phyloP scores from a whole-genome alignment of 2,329 filamentous ascomycete species.

The Nemania serpens region DNA sequence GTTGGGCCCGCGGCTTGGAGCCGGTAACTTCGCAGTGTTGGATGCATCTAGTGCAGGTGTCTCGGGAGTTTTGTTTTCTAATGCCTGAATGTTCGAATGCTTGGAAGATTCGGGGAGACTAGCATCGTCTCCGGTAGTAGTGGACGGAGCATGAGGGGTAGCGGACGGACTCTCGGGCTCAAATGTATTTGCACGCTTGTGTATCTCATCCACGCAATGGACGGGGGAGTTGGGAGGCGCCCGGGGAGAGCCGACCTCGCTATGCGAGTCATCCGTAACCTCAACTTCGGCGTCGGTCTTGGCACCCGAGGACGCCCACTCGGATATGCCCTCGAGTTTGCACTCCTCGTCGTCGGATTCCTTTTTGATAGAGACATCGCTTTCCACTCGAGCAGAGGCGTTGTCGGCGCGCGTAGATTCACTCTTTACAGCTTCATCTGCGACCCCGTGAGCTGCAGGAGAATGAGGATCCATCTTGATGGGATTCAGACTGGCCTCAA shows the following conservation, averaged over 20 bases:
- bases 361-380: not conserved
- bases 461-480: too few relatives aligned
- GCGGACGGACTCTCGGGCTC: too few relatives aligned
- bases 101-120: too few relatives aligned
- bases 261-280: not conserved
- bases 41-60: not conserved
- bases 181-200: too few relatives aligned
- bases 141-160: too few relatives aligned
- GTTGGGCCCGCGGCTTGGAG: not conserved
- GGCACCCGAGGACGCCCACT: not conserved
- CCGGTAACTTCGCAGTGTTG: not conserved
- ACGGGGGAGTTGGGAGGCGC: too few relatives aligned
- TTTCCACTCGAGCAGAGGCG: not conserved
- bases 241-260: not conserved
- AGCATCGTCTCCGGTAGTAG: too few relatives aligned
- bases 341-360: not conserved
- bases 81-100: not conserved
- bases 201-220: too few relatives aligned
- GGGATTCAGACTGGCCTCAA: too few relatives aligned
- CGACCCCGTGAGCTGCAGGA: too few relatives aligned
- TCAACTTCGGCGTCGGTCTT: constrained; percentile 5
- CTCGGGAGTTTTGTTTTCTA: not conserved
- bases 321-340: not conserved
- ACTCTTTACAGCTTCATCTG: not conserved
- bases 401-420: not conserved